phyloP scores from a whole-genome alignment of 2,329 filamentous ascomycete species.

The Ceratocystis cubensis region DNA sequence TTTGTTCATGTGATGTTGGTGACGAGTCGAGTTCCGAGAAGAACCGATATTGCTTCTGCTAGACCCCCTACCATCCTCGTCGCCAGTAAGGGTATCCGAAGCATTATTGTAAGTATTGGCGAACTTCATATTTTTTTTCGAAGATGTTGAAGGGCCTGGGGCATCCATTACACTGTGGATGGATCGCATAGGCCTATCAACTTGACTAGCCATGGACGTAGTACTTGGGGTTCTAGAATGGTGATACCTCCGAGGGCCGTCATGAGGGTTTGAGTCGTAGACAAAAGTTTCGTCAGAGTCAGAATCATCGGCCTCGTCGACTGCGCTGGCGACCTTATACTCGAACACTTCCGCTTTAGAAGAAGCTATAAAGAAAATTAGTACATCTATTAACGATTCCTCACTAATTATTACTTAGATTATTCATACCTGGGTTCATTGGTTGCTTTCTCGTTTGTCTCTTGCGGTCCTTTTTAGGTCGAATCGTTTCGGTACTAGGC shows the following conservation, averaged over 20 bases:
- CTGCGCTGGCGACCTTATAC: constrained; percentile 87
- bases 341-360: constrained; percentile 98
- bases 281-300: constrained; percentile 98
- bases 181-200: constrained; percentile 47
- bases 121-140: constrained; percentile 93
- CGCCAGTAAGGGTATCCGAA: constrained; percentile 40
- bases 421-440: constrained; percentile 61
- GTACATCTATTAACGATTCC: background rate
- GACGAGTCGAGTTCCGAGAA: constrained; percentile 53
- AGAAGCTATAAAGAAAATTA: constrained; percentile 43
- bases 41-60: constrained; percentile 49
- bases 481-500: constrained; percentile 88
- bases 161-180: constrained; percentile 56
- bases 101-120: constrained; percentile 63
- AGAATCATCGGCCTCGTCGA: constrained; percentile 90
- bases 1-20: constrained; percentile 72
- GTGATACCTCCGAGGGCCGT: constrained; percentile 63
- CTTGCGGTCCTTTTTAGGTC: constrained; percentile 87
- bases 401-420: constrained; percentile 30
- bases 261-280: constrained; percentile 91
- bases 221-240: constrained; percentile 92
- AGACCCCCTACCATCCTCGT: constrained; percentile 54
- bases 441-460: constrained; percentile 63
- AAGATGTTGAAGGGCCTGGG: constrained; percentile 31
- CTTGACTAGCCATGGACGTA: constrained; percentile 66